phyloP scores from a whole-genome alignment of 805 yeast genomes.

The Starmerella gropengiesseri region DNA sequence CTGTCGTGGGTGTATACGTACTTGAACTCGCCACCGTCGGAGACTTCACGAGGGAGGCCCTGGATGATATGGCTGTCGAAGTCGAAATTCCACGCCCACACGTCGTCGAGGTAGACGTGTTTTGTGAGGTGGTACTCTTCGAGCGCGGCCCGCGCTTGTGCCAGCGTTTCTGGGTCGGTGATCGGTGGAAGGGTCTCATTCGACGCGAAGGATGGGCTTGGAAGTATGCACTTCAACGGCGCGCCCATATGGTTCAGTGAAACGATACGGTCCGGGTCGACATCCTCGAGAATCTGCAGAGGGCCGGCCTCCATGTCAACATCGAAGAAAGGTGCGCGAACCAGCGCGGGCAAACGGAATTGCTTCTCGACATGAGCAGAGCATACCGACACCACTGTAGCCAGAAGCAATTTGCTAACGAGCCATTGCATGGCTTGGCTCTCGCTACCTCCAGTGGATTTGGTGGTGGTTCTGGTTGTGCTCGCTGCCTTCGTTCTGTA shows the following conservation, averaged over 20 bases:
- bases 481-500: too few species aligned
- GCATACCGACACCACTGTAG: not conserved
- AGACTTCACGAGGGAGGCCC: conserved; percentile 8
- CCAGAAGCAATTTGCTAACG: too few species aligned
- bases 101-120: conserved; percentile 8
- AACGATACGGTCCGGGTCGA: not conserved
- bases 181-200: not conserved
- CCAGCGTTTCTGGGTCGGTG: not conserved
- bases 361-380: conserved; percentile 6
- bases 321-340: conserved; percentile 8
- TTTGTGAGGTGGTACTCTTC: not conserved
- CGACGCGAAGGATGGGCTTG: not conserved
- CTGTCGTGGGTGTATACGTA: not conserved
- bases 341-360: conserved; percentile 6
- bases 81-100: conserved; percentile 17
- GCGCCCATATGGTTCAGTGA: not conserved
- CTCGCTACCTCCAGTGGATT: too few species aligned
- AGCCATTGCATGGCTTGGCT: too few species aligned
- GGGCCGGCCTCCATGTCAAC: not conserved
- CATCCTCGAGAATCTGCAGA: not conserved
- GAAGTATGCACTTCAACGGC: conserved; percentile 6
- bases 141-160: conserved; percentile 1
- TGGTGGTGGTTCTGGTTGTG: too few species aligned
- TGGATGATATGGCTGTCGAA: conserved; percentile 10
- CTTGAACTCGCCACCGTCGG: not conserved